Percentiles rank a stretch among this genome's conserved stretches.
phyloP scores from a whole-genome alignment of 1,139 yeast species.

The Yamadazyma kanchanaburiensis region DNA sequence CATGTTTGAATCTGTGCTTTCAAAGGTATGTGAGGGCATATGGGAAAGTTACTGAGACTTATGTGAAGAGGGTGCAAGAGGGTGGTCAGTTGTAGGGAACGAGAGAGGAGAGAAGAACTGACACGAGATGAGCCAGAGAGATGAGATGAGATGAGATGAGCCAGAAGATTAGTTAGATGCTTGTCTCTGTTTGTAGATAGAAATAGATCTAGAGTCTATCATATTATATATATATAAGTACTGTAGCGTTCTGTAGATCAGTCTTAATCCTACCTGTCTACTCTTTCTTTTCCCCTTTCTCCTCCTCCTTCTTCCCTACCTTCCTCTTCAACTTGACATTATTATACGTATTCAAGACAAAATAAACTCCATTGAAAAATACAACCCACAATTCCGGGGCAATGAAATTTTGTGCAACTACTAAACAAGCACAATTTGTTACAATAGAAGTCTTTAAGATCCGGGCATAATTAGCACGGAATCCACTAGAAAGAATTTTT shows the following conservation, averaged over 20 bases:
- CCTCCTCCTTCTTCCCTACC: too few relatives aligned
- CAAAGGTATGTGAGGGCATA: constrained; percentile 89
- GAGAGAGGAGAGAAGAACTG: too few relatives aligned
- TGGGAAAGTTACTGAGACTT: constrained; percentile 78
- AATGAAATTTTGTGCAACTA: constrained; percentile 71
- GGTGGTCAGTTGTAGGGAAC: too few relatives aligned
- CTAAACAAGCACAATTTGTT: constrained; percentile 59
- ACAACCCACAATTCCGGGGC: constrained; percentile 83
- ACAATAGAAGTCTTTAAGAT: constrained; percentile 65
- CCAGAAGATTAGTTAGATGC: too few relatives aligned
- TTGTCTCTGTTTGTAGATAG: too few relatives aligned
- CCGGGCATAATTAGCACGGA: constrained; percentile 49
- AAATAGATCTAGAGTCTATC: too few relatives aligned
- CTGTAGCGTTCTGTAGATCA: too few relatives aligned
- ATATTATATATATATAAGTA: too few relatives aligned
- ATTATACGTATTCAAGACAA: constrained; percentile 73
- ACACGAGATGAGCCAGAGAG: too few relatives aligned
- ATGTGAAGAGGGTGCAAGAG: constrained; percentile 76
- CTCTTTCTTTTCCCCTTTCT: too few relatives aligned
- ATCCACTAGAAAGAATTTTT: constrained; percentile 28
- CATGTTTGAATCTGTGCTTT: constrained; percentile 73
- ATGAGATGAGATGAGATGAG: too few relatives aligned
- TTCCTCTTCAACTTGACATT: constrained; percentile 62
- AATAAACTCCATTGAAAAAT: constrained; percentile 71
- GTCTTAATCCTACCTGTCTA: too few relatives aligned